Evolutionary conservation across 371 early-diverging fungal species (phyloP), one percentile per base, ranked within the genome.

Genomic region (Mycotypha africana): DNA sequence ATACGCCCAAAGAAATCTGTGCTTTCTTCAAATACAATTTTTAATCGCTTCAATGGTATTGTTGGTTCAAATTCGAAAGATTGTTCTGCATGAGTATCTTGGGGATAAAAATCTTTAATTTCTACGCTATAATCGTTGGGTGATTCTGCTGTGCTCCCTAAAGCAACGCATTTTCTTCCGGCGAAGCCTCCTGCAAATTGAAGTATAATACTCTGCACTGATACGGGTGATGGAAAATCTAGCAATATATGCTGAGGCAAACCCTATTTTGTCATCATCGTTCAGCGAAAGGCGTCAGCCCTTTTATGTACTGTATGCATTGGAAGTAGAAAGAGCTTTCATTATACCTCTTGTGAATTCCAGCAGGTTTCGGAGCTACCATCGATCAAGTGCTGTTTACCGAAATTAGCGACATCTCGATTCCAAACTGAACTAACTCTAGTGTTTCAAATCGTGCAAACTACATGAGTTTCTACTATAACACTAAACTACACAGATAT

Each of bases 141-240:
- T 8, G 56, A 38, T 1, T 24, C 48, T 15, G 42, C 47, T 19
- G 11, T 37, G 28, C 61, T 69, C 12, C 62, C 71, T 2, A 67
- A 76, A 25, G 71, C 59, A n/a, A 62, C 50, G 38, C 85, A 80
- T 19, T 74, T 79, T 51, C 83, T 83, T 24, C 93, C 92, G 0
- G 83, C 91, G 56, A 95, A 95, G 1, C 96, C 96, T 17, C 96
- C 96, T 51, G 94, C 95, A 54, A 95, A 95, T 71, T 84, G 90
- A 38, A 92, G 49, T 6, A 49, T 45, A 19, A 90, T 36, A 2
- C 55, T 24, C 11, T 68, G 52, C 2, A 82, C 47, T 2, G 52
- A 44, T 2, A 76, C 84, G n/a, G 76, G 51, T 6, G 52, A 47
- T 12, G 70, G 67, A 53, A 91, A 89, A 49, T 91, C 88, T 1